phyloP scores from a whole-genome alignment of 2,329 filamentous ascomycete genomes.

The Metarhizium rileyi region DNA sequence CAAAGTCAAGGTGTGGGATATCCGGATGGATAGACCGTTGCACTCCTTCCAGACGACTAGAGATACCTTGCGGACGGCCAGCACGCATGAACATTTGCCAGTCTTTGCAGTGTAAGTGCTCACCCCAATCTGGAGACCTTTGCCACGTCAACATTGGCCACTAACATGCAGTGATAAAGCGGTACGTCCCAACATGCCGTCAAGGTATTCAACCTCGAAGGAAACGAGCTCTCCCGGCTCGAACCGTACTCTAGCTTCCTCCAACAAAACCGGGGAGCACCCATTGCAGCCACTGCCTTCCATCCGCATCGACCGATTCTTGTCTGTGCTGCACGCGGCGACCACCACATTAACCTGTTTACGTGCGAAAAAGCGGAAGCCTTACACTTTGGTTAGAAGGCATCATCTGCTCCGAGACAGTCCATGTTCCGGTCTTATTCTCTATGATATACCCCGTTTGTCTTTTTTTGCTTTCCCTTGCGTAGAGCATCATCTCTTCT shows the following conservation, averaged over 20 bases:
- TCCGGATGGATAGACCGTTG: conserved; percentile 72
- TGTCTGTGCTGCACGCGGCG: conserved; percentile 75
- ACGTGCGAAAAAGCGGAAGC: conserved; percentile 49
- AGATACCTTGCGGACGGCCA: conserved; percentile 73
- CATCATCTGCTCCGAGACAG: conserved; percentile 1
- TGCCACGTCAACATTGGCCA: conserved; percentile 8
- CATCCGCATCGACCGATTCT: conserved; percentile 91
- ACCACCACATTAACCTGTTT: conserved; percentile 86
- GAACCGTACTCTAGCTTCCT: conserved; percentile 89
- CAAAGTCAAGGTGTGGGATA: conserved; percentile 93
- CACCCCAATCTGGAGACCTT: neutral
- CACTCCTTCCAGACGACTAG: conserved; percentile 65
- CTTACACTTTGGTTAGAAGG: conserved; percentile 19
- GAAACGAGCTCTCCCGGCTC: conserved; percentile 66
- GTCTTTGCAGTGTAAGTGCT: conserved; percentile 81
- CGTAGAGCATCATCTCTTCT: neutral
- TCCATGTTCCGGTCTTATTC: conserved; percentile 2
- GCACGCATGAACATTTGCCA: conserved; percentile 90
- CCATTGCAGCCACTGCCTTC: conserved; percentile 85
- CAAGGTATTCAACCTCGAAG: conserved; percentile 86
- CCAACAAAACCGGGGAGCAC: conserved; percentile 66
- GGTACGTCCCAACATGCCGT: conserved; percentile 82
- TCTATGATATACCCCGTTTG: neutral
- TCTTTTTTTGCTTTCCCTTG: neutral
- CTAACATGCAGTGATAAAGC: conserved; percentile 32